These are phyloP conservation scores for Zygoascus sp. DNA, from an alignment of 1,139 yeast species.

Conservation along the genomic window DNA sequence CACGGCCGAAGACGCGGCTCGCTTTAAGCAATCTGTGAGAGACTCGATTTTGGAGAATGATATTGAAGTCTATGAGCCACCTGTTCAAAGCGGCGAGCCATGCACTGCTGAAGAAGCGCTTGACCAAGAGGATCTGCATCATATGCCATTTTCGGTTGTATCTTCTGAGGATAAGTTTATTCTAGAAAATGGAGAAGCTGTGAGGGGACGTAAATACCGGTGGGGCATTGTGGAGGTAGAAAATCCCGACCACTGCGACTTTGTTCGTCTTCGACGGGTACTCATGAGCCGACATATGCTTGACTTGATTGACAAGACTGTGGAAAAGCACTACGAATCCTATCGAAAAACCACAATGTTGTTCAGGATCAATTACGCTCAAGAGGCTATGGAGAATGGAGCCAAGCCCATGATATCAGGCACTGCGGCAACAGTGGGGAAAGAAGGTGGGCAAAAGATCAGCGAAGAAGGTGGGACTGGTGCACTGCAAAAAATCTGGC, in stretches of 20 bases:
- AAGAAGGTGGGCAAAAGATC: slow-evolving; percentile 13
- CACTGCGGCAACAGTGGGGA: slow-evolving; percentile 7
- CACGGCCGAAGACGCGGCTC: slow-evolving; percentile 37
- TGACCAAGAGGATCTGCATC: slow-evolving; percentile 7
- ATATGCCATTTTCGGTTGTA: slow-evolving; percentile 57
- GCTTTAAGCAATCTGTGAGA: slow-evolving; percentile 46
- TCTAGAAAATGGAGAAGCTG: slow-evolving; percentile 37
- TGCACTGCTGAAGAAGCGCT: neutral
- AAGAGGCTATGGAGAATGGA: slow-evolving; percentile 13
- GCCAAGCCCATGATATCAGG: slow-evolving; percentile 9
- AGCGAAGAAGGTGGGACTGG: slow-evolving; percentile 31
- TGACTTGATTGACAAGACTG: slow-evolving; percentile 75
- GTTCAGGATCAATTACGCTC: slow-evolving; percentile 59
- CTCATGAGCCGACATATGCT: slow-evolving; percentile 63
- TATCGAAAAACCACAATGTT: slow-evolving; percentile 68
- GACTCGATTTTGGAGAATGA: slow-evolving; percentile 44
- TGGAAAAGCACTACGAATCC: slow-evolving; percentile 76
- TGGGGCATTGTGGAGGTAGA: slow-evolving; percentile 77
- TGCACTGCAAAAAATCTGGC: slow-evolving; percentile 39
- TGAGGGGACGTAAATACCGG: slow-evolving; percentile 60
- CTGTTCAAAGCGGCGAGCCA: slow-evolving; percentile 37
- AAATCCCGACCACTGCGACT: slow-evolving; percentile 63
- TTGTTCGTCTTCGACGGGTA: slow-evolving; percentile 50
- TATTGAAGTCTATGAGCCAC: slow-evolving; percentile 55
- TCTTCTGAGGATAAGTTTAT: slow-evolving; percentile 40